These are phyloP conservation scores for Paratinospora sagittata DNA, from an alignment of 164 flowering plant genomes.

Conservation along the genomic window DNA sequence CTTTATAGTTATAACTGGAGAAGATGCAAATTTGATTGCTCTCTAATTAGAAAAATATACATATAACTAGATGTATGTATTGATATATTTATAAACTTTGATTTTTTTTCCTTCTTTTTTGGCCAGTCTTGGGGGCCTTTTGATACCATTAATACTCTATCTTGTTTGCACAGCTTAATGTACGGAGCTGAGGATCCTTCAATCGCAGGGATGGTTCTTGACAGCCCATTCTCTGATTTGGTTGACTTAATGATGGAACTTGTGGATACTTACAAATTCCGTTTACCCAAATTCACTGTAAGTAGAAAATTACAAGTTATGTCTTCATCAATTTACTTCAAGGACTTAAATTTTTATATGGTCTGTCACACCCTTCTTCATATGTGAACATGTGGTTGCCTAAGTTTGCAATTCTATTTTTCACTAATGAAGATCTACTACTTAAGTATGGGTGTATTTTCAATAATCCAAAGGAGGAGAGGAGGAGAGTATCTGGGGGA, in stretches of 20 bases:
- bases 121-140: background rate
- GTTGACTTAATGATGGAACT: slow-evolving; percentile 98
- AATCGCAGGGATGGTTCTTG: slow-evolving; percentile 98
- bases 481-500: background rate
- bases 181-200: slow-evolving; percentile 99
- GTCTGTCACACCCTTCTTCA: background rate
- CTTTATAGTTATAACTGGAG: background rate
- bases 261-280: slow-evolving; percentile 82
- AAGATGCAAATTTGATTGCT: background rate
- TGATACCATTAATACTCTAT: background rate
- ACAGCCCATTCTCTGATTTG: slow-evolving; percentile 95
- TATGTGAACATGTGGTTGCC: background rate
- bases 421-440: background rate
- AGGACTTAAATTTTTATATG: background rate
- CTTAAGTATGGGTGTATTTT: no score
- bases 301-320: slow-evolving; percentile 17
- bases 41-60: background rate
- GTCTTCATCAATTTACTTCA: background rate
- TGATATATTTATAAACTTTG: background rate
- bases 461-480: background rate
- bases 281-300: slow-evolving; percentile 92
- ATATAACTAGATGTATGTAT: background rate
- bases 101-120: background rate
- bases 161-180: slow-evolving; percentile 55
- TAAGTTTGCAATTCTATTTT: background rate